Evolutionary conservation across 2,329 filamentous ascomycete species (phyloP), one percentile per base, ranked within the genome.

Genomic region (Hypoxylon sp.): DNA sequence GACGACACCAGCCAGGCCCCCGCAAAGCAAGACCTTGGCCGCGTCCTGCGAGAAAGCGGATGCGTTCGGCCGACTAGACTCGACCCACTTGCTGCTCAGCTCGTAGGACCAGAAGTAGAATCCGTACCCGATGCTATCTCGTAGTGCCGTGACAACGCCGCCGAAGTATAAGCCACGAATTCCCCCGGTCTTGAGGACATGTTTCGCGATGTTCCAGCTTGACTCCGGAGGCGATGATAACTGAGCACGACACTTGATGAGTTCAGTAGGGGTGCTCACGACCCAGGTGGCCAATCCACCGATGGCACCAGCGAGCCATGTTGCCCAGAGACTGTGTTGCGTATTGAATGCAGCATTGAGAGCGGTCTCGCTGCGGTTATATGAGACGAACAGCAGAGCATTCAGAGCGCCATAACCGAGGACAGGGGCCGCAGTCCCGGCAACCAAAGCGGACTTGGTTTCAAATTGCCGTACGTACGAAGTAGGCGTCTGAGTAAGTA

Each of bases 41-140:
- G 90, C 87, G 57, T 81, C 85, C 19, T 86, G 79, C 11, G 80
- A 73, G 48, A 78, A 63, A 0, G 75, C 75, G 3, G 61, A 53
- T 1, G 39, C 31, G 31, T 48, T 62, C 29, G 52, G 65, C 17
- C 62, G 58, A 17, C 9, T 65, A 6, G 73, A 65, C 22, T 82
- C 82, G 79, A 90, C 83, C 59, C 84, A 82, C 37, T 88, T 85
- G 70, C 91, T 93, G 70, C 86, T 88, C 65, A 94, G 82, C 80
- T 97, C 92, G 77, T 98, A 98, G 0, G 92, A 91, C 92, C 92
- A 97, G 79, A 98, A 98, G 78, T 98, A 98, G 80, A 98, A 98
- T 0, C 94, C 95, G 81, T 98, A 98, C n/a, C 95, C 95, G 61
- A 98, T 87, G 64, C 91, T 91, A 80, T 98, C 95, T 54, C 95